Evolutionary conservation across 345 rosid genomes (phyloP), one percentile per base, ranked within the genome.

Genomic region (Salix purpurea): DNA sequence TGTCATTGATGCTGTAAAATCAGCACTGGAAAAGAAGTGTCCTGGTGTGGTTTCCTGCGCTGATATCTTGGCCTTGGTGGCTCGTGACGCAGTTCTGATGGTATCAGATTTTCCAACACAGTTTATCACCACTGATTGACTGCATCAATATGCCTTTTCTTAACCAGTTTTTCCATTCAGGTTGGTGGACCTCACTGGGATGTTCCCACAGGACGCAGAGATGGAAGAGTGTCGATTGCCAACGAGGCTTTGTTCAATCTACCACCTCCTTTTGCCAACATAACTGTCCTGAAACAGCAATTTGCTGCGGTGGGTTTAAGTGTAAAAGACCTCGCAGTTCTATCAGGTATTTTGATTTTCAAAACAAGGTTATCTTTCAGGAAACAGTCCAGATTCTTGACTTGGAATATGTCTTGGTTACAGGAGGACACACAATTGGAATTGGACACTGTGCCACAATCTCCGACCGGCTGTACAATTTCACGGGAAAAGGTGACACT

Each of bases 341-440:
- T 88, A 44, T 84, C 90, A 72, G 94, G 94, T 85, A 76, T 5
- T 5, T 40, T 0, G 44, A 11, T 46, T 46, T 46, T 46, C 50
- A 11, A 11, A 65, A 28, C 42, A 65, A 18, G 34, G 32, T 2
- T 4, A 6, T 16, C 37, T 26, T 32, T 8, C 5, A 32, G 3
- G 66, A 12, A 62, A 19, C 65, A 24, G 0, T 10, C 23, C 39
- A 2, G 5, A 9, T 4, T 34, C 2, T n/a, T 50, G 42, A 52
- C 12, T 19, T 19, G 10, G 12, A 37, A 6, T 3, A 46, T 4
- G 39, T 52, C 44, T 50, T 23, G 14, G 26, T 24, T 46, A 28
- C 75, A 86, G 91, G 90, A 60, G 90, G 67, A n/a, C 93, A 90
- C 85, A 91, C 96, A 23, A 87, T 90, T 26, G 96, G 93, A 24